Percentiles rank a stretch among this genome's conserved stretches.
These are phyloP conservation scores for Ogataea sp. DNA, from an alignment of 805 yeast species.

Conservation along the genomic window DNA sequence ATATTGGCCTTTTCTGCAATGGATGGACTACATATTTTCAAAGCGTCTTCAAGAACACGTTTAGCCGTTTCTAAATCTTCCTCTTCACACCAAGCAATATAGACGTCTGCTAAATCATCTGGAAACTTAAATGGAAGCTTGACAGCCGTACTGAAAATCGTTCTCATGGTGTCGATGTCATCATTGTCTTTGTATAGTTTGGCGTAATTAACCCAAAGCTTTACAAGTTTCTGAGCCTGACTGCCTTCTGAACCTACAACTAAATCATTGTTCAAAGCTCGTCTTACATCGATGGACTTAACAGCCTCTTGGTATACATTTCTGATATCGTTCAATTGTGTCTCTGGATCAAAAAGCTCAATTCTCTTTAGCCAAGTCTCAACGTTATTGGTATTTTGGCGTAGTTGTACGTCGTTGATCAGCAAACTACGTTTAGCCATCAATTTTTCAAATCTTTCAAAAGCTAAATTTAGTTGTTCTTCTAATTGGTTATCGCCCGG, in stretches of 20 bases:
- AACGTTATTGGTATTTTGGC: conserved; percentile 54
- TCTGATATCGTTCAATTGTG: conserved; percentile 34
- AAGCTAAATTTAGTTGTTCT: conserved; percentile 10
- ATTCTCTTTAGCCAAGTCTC: conserved; percentile 64
- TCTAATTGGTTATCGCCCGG: conserved; percentile 11
- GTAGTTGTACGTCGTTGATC: conserved; percentile 58
- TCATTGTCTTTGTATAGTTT: conserved; percentile 46
- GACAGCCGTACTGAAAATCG: conserved; percentile 54
- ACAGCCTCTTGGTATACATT: conserved; percentile 61
- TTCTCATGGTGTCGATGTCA: conserved; percentile 52
- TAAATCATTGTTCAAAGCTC: conserved; percentile 17
- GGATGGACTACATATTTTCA: too few species aligned
- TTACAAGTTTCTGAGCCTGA: conserved; percentile 26
- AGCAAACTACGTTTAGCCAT: conserved; percentile 49
- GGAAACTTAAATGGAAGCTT: conserved; percentile 59
- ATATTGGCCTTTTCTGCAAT: neutral
- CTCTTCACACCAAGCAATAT: conserved; percentile 70
- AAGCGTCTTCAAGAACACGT: conserved; percentile 25
- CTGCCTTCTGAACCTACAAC: conserved; percentile 26
- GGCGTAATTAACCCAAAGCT: conserved; percentile 69
- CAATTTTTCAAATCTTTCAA: conserved; percentile 45
- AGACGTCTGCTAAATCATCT: conserved; percentile 60
- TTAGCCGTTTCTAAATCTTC: conserved; percentile 41
- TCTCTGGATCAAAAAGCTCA: conserved; percentile 30
- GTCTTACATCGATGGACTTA: conserved; percentile 52